Evolutionary conservation across 1,139 yeast genomes (phyloP), one percentile per base, ranked within the genome.

Genomic region (Yamadazyma sp.): DNA sequence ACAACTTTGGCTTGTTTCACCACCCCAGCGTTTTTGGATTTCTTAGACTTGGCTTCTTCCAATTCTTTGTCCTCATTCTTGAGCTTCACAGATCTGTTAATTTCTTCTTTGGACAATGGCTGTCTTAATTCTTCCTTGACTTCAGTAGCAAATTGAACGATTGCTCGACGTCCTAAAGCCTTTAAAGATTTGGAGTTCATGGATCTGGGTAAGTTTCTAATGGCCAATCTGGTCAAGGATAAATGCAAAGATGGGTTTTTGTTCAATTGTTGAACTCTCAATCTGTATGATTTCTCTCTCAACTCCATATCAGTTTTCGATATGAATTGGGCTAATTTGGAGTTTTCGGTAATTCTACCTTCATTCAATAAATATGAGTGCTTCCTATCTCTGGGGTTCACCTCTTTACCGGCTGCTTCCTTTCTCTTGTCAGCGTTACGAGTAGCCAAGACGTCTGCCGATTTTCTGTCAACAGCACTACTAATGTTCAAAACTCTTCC

Each of bases 131-230:
- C 82, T 30, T 79, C 77, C 51, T 78, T 84, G 5, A 86, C 97
- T 57, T 90, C 97, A 25, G 80, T 86, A n/a, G 97, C 97, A 68
- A 92, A 92, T 52, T 86, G 86, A 21, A 92, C 97, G 40, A 92
- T 89, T 0, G 96, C 97, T 59, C 87, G 87, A 63, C 98, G 82
- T 29, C 95, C 97, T 40, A 92, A 71, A 1, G 95, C 95, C 59
- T 92, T 92, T 53, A 92, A 72, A 0, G 95, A 82, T 59, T 86
- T 87, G 44, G 86, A 86, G 45, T 78, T 85, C 94, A 92, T 82
- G 16, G 95, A 82, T 61, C 97, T 80, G 31, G 99, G 98, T 40
- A 92, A 67, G 57, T 92, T 92, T 65, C 98, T 78, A 41, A 94
- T 78, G 7, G 98, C 97, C 58, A 92, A 76, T 70, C 98, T 83